Evolutionary conservation across 1,139 yeast genomes (phyloP), one percentile per base, ranked within the genome.

Genomic region (Suhomyces wounanorum): DNA sequence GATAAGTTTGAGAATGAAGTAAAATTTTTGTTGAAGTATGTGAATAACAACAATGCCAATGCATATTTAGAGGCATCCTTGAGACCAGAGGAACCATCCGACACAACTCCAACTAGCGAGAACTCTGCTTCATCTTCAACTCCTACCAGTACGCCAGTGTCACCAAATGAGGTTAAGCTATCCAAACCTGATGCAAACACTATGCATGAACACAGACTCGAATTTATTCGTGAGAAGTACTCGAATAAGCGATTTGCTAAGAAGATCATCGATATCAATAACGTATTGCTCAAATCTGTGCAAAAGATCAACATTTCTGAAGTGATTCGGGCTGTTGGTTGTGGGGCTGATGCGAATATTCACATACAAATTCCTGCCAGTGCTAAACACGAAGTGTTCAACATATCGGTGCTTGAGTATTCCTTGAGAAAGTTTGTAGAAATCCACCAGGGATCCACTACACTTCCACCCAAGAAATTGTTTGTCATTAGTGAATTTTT

Each of bases 401-500:
- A 62, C 13, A 68, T 82, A 8, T 59, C 81, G 1, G 61, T 85
- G n/a, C 77, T 85, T 56, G 89, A 84, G 58, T 84, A 84, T 58
- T 80, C 90, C 0, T 65, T 86, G 40, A 66, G 82, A 14, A 84
- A 85, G 54, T 76, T 73, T 47, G 65, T 63, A 57, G 79, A 56
- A 57, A 63, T 68, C 49, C 62, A 64, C 8, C 38, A 52, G 13
- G 55, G 48, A 10, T 38, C 57, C 2, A 7, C 49, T 5, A 52
- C 54, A 40, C 13, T 16, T 33, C 13, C 36, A 16, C 50, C 50
- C 2, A 30, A 28, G 28, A 66, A 67, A 45, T 78, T 50, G 28
- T 91, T 86, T 67, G 85, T 87, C n/a, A 70, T 88, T 21, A 83
- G 96, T 0, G 97, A 91, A 62, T 72, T 89, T 37, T 70, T 92